Conservation (phyloP, 495 filamentous ascomycete genomes). For the Tuber melanosporum region DNA sequence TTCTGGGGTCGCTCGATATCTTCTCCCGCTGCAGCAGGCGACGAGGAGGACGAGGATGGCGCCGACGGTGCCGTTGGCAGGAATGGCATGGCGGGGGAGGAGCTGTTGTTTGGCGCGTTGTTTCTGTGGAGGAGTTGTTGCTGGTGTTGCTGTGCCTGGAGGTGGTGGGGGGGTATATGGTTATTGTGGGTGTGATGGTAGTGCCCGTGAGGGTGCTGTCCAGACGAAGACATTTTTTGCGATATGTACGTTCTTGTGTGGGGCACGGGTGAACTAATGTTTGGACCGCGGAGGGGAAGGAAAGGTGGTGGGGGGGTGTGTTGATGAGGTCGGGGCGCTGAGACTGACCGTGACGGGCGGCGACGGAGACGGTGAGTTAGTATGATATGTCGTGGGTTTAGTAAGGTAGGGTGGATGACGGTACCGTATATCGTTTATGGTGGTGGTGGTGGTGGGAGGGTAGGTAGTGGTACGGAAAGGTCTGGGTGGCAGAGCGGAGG, state of each 20-base stretch:
- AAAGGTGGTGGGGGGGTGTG: neutral
- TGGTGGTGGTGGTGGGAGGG: slow-evolving; percentile 7
- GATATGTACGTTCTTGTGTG: neutral
- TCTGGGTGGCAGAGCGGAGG: slow-evolving; percentile 13
- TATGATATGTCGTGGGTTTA: slow-evolving; percentile 4
- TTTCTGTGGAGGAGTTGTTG: slow-evolving; percentile 27
- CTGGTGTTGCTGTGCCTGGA: slow-evolving; percentile 26
- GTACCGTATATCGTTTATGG: neutral
- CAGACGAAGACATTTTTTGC: neutral
- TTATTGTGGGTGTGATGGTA: slow-evolving; percentile 9
- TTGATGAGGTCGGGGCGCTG: slow-evolving; percentile 4
- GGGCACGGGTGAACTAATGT: neutral
- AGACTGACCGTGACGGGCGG: slow-evolving; percentile 1
- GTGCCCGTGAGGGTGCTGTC: neutral
- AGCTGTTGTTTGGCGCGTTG: slow-evolving; percentile 20
- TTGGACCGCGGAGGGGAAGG: neutral
- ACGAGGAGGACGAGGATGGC: slow-evolving; percentile 30
- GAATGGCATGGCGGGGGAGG: slow-evolving; percentile 31
- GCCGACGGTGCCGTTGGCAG: slow-evolving; percentile 30
- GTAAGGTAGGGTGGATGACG: slow-evolving; percentile 2
- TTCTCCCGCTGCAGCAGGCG: slow-evolving; percentile 22
- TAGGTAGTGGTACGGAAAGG: slow-evolving; percentile 14
- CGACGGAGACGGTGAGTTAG: slow-evolving; percentile 2
- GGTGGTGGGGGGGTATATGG: slow-evolving; percentile 14
- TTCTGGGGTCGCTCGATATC: slow-evolving; percentile 36